Base-by-base conservation (phyloP, 495 filamentous ascomycete genomes). In the Penicillium canariense region DNA sequence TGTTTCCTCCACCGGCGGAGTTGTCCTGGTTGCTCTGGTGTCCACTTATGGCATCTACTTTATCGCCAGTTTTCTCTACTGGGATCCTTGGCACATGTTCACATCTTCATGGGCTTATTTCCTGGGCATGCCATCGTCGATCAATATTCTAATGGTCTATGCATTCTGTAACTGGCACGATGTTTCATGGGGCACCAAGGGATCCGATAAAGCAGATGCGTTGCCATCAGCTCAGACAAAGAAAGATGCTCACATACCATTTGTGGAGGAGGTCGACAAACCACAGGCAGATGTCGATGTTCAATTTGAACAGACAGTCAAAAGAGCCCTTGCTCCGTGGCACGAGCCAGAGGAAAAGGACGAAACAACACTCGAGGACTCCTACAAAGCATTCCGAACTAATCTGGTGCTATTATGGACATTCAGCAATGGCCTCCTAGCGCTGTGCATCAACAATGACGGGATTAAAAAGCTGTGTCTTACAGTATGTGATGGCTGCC, bases 141-240 rank as follows among this genome's bases (percentile, higher is more conserved):
- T 48, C 30, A 48, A 48, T 9, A 48, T 48, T 17, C 14, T 48
- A 30, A 48, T 48, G 46, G 46, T 48, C 30, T 48, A 48, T 18
- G 88, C 73, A 53, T 96, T 95, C 84, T 91, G 89, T 82, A 96
- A 96, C 76, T 96, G 92, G 92, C 91, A 96, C 89, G 46, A 48
- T 35, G 46, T 48, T 8, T 48, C 46, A 2, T 48, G 46, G 46
- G 46, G 46, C 5, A 48, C 46, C 28, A 48, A 48, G 20, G 46
- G 46, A 25, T 35, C 46, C 18, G 46, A 48, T 14, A 48, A 48
- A 26, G 46, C 46, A 9, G 46, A 48, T 35, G 17, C 46, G 3
- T 22, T 48, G 11, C 46, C 46, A 11, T 48, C 46, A 1, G 46
- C 17, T 0, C 46, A 48, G 30, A 48, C 46, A 11, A 48, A 48